phyloP scores from a whole-genome alignment of 495 filamentous ascomycete species.

The Sordaria brevicollis region DNA sequence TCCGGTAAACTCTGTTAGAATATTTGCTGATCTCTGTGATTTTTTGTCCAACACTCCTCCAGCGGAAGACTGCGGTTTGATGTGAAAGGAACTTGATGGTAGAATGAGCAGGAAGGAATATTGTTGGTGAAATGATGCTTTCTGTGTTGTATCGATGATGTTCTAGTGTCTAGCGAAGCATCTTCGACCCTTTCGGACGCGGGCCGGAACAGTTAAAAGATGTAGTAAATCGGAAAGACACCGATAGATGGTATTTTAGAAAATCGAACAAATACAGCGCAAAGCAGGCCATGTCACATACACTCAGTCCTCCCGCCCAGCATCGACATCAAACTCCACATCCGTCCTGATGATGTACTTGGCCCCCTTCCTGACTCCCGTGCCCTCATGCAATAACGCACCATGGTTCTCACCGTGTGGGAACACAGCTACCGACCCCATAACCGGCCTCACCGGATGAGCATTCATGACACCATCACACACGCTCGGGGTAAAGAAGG shows the following conservation, averaged over 20 bases:
- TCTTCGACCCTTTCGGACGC: neutral
- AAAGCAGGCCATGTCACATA: neutral
- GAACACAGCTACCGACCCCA: conserved; percentile 35
- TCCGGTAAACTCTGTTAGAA: no score
- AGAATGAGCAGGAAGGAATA: neutral
- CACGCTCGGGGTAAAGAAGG: conserved; percentile 35
- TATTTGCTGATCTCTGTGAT: no score
- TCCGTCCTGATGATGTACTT: conserved; percentile 43
- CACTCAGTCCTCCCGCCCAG: neutral
- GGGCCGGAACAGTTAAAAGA: neutral
- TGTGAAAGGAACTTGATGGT: neutral
- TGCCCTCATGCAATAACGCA: conserved; percentile 37
- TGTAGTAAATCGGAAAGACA: neutral
- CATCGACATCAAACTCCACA: conserved; percentile 36
- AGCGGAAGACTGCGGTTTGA: neutral
- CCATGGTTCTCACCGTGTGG: conserved; percentile 36
- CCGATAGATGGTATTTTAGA: neutral
- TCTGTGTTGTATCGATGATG: neutral
- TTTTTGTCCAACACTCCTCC: no score
- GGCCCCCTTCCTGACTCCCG: conserved; percentile 31
- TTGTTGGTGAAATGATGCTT: neutral
- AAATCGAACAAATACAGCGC: neutral
- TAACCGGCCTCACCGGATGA: conserved; percentile 35
- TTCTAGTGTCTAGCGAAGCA: neutral
- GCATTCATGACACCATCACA: conserved; percentile 37